These are phyloP conservation scores for Penicillium hesseltinei DNA, from an alignment of 2,329 filamentous ascomycete genomes.

Conservation along the genomic window DNA sequence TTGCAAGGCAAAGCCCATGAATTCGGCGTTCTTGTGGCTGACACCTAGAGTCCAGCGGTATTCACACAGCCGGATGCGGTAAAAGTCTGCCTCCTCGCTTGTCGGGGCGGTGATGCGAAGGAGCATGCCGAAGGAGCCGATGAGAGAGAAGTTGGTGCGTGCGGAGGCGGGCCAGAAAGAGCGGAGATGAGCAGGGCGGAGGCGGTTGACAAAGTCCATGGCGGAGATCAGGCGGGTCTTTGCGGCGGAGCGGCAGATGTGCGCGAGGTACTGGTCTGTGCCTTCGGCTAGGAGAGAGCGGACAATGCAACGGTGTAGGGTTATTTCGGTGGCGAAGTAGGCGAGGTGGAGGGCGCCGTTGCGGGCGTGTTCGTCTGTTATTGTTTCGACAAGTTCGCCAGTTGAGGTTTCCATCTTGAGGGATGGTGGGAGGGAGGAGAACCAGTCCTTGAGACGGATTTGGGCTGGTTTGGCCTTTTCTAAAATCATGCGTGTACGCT, in stretches of 20 bases:
- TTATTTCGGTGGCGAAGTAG: constrained; percentile 93
- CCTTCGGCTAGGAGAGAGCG: constrained; percentile 64
- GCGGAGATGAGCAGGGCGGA: constrained; percentile 81
- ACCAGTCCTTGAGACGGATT: constrained; percentile 54
- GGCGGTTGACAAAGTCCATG: constrained; percentile 95
- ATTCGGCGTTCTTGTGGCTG: constrained; percentile 66
- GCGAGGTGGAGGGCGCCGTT: constrained; percentile 79
- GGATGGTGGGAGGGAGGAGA: constrained; percentile 46
- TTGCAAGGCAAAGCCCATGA: constrained; percentile 65
- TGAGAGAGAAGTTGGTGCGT: constrained; percentile 78
- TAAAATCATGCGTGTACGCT: constrained; percentile 51
- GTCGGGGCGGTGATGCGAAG: constrained; percentile 87
- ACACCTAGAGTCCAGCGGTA: constrained; percentile 94
- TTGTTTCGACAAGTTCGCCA: constrained; percentile 46
- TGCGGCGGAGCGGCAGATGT: constrained; percentile 89
- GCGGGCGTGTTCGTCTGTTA: constrained; percentile 42
- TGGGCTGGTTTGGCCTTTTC: constrained; percentile 56
- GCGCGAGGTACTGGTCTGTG: constrained; percentile 75
- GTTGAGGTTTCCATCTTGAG: constrained; percentile 50
- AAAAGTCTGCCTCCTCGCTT: constrained; percentile 88
- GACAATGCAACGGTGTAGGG: constrained; percentile 85
- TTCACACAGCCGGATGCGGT: constrained; percentile 77
- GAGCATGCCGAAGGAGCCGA: constrained; percentile 88
- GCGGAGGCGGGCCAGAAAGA: constrained; percentile 70
- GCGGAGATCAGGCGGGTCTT: constrained; percentile 92